Evolutionary conservation across 257 asterid species (phyloP).

Genomic region (Primulina huaijiensis): DNA sequence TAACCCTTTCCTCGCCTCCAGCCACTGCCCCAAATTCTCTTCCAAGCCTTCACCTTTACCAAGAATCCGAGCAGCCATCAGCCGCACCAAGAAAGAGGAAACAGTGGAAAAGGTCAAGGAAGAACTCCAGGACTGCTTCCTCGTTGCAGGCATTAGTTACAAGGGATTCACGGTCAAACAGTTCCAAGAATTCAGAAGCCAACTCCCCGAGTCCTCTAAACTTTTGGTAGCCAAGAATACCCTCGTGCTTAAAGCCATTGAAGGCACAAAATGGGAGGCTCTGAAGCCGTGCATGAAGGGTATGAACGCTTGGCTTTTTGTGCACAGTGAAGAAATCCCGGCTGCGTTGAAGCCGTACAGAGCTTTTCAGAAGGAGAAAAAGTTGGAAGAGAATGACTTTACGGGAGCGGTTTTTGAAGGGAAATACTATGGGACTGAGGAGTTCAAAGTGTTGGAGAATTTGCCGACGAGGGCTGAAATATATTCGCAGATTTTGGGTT

Average conservation of each 20-base stretch:
- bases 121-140: conserved; percentile 66
- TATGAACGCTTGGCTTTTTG: conserved; percentile 94
- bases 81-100: conserved; percentile 87
- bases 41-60: conserved; percentile 33
- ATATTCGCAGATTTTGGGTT: conserved; percentile 68
- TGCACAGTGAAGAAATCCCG: conserved; percentile 85
- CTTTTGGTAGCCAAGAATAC: conserved; percentile 89
- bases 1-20: conserved; percentile 43
- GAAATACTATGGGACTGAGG: conserved; percentile 70
- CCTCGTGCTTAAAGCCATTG: conserved; percentile 79
- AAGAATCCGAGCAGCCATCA: conserved; percentile 65
- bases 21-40: conserved; percentile 25
- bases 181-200: conserved; percentile 66
- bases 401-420: conserved; percentile 95
- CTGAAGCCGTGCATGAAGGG: conserved; percentile 91
- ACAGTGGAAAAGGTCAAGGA: conserved; percentile 72
- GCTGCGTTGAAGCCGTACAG: conserved; percentile 90
- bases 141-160: conserved; percentile 82
- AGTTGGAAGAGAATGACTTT: conserved; percentile 76
- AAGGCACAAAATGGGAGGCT: conserved; percentile 79
- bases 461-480: conserved; percentile 78
- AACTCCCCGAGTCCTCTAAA: conserved; percentile 70
- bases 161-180: conserved; percentile 82
- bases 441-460: conserved; percentile 68
- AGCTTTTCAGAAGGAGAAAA: conserved; percentile 76